These are phyloP conservation scores for Tolypocladium tundrense DNA, from an alignment of 2,329 filamentous ascomycete species.

Conservation along the genomic window DNA sequence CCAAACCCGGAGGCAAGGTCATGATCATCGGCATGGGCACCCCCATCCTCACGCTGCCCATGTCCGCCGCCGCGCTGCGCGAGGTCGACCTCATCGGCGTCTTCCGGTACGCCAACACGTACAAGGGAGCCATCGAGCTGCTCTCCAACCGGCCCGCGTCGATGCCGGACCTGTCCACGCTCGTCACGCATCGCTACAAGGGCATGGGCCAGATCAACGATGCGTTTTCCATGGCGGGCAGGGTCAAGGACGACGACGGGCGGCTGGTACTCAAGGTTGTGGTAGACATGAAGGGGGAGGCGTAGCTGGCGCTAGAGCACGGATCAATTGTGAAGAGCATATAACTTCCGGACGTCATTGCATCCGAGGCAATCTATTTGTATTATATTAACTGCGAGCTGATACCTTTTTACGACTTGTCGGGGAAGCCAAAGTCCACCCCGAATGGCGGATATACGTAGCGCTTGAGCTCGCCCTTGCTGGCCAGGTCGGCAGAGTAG, in stretches of 20 bases:
- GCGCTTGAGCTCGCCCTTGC: slow-evolving; percentile 42
- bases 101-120: slow-evolving; percentile 68
- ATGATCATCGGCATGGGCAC: slow-evolving; percentile 66
- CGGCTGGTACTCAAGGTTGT: slow-evolving; percentile 69
- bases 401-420: slow-evolving; percentile 33
- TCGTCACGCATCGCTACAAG: slow-evolving; percentile 61
- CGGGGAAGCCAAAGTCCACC: slow-evolving; percentile 62
- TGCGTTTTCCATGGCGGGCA: slow-evolving; percentile 64
- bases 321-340: not conserved
- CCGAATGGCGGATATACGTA: slow-evolving; percentile 63
- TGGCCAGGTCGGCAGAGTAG: slow-evolving; percentile 40
- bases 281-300: slow-evolving; percentile 31
- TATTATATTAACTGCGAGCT: not conserved
- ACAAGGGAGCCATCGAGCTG: slow-evolving; percentile 44
- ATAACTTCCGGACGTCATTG: not conserved
- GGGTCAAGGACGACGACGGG: slow-evolving; percentile 58
- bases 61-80: slow-evolving; percentile 56
- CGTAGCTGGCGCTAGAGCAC: not conserved
- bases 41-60: slow-evolving; percentile 58
- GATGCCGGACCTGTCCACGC: slow-evolving; percentile 54
- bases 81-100: slow-evolving; percentile 64
- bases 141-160: slow-evolving; percentile 35
- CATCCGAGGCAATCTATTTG: not conserved
- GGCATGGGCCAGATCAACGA: slow-evolving; percentile 53
- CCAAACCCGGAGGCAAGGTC: slow-evolving; percentile 57